Evolutionary conservation across 1,284 basidiomycete genomes (phyloP), one percentile per base, ranked within the genome.

Genomic region (Prillingera fragicola): DNA sequence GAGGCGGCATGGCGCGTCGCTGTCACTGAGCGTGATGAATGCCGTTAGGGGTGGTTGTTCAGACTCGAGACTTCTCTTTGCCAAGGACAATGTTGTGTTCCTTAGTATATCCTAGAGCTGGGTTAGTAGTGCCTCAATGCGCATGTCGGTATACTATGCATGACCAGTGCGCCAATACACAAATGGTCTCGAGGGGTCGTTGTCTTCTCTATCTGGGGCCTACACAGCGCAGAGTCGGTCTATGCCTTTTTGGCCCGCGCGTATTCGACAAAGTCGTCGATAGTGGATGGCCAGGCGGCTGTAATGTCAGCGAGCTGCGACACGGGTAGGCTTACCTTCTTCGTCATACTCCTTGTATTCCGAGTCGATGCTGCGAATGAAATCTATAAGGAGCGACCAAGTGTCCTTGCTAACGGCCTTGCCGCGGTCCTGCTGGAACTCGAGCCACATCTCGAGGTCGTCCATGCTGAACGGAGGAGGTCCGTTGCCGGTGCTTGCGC

Each of bases 381-480:
- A 69, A 57, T 69, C 65, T 27, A 70, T 55, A 50, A 90, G 87
- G 79, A 94, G 85, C 40, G 77, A 74, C 92, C 92, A 97, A 3
- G 89, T 91, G 73, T 97, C 92, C 72, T 87, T 90, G 71, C 85
- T 91, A 27, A 97, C 78, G 4, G 89, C 89, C 66, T 86, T 87
- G 9, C 77, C 77, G 9, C 81, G 83, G 58, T 79, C 82, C 60
- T 80, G 74, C 31, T 72, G 75, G 66, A 85, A 97, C 28, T 85
- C 82, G 59, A 87, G 81, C 92, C 92, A 97, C 76, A 81, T 78
- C 13, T 81, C 72, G 15, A 81, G 81, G 61, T 90, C 81, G 44
- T 78, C 73, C 25, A 75, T 67, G 36, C 78, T 76, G 80, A 88
- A 92, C 8, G 80, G 81, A 19, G 77, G 77, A 8, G 62, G 39